Base-by-base conservation (phyloP, 2,329 filamentous ascomycete species). In the Akanthomyces dipterigenus region DNA sequence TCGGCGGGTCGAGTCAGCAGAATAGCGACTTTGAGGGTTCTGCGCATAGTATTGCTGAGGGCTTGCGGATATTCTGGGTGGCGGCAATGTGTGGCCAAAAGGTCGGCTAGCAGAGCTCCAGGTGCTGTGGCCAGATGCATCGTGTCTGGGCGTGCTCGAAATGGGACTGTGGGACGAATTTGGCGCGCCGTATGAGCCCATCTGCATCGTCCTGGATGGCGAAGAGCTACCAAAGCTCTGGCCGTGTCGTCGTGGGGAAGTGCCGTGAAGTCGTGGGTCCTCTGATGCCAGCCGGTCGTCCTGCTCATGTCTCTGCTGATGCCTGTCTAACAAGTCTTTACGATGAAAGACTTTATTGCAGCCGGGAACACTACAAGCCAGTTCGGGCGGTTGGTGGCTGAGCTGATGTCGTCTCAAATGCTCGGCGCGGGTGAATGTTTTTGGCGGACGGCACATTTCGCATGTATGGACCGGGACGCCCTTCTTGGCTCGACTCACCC, bases 351-450 rank as follows among this genome's bases (percentile, higher is more conserved):
- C 75, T 63, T 80, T 80, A 43, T 80, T 82, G 68, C 85, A 88
- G 43, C 81, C 79, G 18, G 78, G 76, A 61, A 79, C 76, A 3
- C 71, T 74, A 64, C 85, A 88, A 42, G 72, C 72, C 65, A 79
- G 78, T 48, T 77, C 76, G 28, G 85, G 82, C 56, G 77, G 80
- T 61, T 80, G 76, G 69, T 87, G 84, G 66, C 82, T 85, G 43
- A 85, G 71, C 69, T 87, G 81, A 70, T 87, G 84, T 59, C 84
- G 82, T 67, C 84, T 86, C 62, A 87, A 72, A 71, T 87, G 84
- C 67, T 87, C 84, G 34, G 84, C 84, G 67, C 84, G 76, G 14
- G 83, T 86, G 64, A 87, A 87, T 2, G 81, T 86, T 77, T 83
- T 84, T 20, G 77, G 71, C 22, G 80, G 79, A 63, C 73, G 76